phyloP scores from a whole-genome alignment of 306 rosid genomes.

The Prunus fruticosa region DNA sequence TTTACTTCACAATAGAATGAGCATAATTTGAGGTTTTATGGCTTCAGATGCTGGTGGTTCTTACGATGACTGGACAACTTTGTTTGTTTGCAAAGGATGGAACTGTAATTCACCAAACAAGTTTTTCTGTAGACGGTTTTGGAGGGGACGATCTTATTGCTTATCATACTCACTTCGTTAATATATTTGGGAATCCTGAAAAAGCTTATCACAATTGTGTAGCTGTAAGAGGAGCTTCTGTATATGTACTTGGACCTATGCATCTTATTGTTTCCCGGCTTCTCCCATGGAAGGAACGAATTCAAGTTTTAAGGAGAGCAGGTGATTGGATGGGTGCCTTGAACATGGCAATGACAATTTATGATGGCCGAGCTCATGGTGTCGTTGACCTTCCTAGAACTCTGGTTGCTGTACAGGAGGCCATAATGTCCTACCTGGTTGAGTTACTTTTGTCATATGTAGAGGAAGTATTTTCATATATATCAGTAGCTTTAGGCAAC shows the following conservation, averaged over 20 bases:
- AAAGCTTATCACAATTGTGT: conserved; percentile 85
- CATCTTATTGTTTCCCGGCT: conserved; percentile 84
- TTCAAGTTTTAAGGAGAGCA: conserved; percentile 76
- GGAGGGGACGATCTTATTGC: conserved; percentile 77
- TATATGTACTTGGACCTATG: conserved; percentile 80
- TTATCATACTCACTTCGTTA: conserved; percentile 78
- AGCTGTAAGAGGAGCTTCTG: conserved; percentile 91
- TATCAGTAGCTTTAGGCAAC: conserved; percentile 88
- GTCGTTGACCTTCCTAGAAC: conserved; percentile 92
- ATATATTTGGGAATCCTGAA: conserved; percentile 86
- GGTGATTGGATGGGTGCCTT: conserved; percentile 99
- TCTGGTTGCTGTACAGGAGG: conserved; percentile 85
- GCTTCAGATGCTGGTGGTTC: conserved; percentile 89
- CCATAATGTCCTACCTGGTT: conserved; percentile 81
- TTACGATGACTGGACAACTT: conserved; percentile 72
- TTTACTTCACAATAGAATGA: conserved; percentile 12
- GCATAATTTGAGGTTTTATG: conserved; percentile 22
- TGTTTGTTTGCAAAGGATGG: conserved; percentile 86
- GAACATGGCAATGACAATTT: conserved; percentile 93
- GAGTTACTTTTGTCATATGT: conserved; percentile 92
- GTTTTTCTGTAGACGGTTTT: conserved; percentile 62
- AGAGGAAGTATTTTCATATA: conserved; percentile 94
- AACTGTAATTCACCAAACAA: conserved; percentile 87
- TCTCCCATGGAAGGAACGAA: conserved; percentile 96
- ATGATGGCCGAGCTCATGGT: conserved; percentile 94